These are phyloP conservation scores for Sugiyamaella sp. DNA, from an alignment of 1,139 yeast species.

Conservation along the genomic window DNA sequence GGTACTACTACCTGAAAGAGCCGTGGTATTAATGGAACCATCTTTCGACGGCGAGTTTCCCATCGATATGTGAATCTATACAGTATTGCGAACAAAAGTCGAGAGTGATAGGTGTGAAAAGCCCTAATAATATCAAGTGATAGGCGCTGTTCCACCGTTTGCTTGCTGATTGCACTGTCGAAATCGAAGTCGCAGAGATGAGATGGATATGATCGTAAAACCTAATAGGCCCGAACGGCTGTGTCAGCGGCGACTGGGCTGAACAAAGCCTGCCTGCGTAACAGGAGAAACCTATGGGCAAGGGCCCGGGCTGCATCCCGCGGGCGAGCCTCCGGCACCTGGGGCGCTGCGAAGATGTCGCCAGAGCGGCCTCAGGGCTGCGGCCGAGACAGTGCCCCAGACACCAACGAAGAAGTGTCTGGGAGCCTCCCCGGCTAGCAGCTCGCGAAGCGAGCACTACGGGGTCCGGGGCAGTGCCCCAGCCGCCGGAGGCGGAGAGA, in stretches of 20 bases:
- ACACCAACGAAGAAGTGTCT: no score
- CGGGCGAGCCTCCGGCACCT: no score
- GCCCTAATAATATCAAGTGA: neutral
- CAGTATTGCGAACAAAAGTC: neutral
- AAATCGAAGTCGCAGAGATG: neutral
- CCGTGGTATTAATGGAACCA: conserved; percentile 33
- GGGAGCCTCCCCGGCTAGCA: no score
- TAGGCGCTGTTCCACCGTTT: neutral
- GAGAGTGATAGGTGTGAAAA: neutral
- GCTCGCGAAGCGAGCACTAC: neutral
- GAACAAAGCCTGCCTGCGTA: neutral
- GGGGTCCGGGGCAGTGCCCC: neutral
- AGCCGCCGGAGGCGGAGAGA: neutral
- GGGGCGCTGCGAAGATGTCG: no score
- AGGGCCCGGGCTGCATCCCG: no score
- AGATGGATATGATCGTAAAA: neutral
- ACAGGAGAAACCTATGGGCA: no score
- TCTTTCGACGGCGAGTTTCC: conserved; percentile 41
- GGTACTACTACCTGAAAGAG: conserved; percentile 31
- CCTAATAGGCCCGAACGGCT: neutral
- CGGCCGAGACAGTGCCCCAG: no score
- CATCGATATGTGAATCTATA: conserved; percentile 31
- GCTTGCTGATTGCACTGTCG: no score
- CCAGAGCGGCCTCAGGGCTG: no score
- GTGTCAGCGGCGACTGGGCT: neutral